Percentiles rank a stretch among this genome's conserved stretches.
phyloP scores from a whole-genome alignment of 2,329 filamentous ascomycete genomes.

The Monosporascus ibericus region DNA sequence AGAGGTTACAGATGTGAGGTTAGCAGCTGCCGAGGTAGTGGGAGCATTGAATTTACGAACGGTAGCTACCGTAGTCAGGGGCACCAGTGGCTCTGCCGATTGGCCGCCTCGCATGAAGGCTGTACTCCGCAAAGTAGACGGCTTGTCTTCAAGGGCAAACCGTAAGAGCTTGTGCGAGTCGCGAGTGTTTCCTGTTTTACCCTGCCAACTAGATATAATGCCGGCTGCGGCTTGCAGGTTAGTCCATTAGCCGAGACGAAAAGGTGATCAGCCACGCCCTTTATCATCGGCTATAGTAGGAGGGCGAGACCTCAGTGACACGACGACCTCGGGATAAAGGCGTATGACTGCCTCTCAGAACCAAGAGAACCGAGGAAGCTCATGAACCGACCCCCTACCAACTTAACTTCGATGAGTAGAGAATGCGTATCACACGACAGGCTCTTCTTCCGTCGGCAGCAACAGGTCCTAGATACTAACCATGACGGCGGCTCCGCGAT shows the following conservation, averaged over 20 bases:
- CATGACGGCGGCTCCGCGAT: conserved; percentile 13
- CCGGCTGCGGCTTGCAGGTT: conserved; percentile 27
- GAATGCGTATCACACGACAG: neutral
- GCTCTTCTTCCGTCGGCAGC: conserved; percentile 13
- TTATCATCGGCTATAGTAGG: conserved; percentile 28
- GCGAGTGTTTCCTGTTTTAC: conserved; percentile 38
- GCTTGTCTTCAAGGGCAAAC: conserved; percentile 28
- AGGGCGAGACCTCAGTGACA: neutral
- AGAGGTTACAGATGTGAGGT: neutral
- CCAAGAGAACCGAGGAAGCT: too few species aligned
- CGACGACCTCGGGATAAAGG: too few species aligned
- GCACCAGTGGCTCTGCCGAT: neutral
- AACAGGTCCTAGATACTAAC: conserved; percentile 23
- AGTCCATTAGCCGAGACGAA: conserved; percentile 18
- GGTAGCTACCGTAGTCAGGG: neutral
- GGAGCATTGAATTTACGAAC: too few species aligned
- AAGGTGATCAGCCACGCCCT: conserved; percentile 17
- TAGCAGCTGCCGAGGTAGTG: too few species aligned
- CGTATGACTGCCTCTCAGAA: too few species aligned
- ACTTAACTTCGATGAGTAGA: conserved; percentile 3
- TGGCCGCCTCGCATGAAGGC: conserved; percentile 2
- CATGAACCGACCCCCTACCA: neutral
- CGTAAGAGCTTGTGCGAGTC: conserved; percentile 42
- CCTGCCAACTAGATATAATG: conserved; percentile 35
- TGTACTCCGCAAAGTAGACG: conserved; percentile 21